These are phyloP conservation scores for Geotrichum klebahnii DNA, from an alignment of 1,139 yeast species.

Conservation along the genomic window DNA sequence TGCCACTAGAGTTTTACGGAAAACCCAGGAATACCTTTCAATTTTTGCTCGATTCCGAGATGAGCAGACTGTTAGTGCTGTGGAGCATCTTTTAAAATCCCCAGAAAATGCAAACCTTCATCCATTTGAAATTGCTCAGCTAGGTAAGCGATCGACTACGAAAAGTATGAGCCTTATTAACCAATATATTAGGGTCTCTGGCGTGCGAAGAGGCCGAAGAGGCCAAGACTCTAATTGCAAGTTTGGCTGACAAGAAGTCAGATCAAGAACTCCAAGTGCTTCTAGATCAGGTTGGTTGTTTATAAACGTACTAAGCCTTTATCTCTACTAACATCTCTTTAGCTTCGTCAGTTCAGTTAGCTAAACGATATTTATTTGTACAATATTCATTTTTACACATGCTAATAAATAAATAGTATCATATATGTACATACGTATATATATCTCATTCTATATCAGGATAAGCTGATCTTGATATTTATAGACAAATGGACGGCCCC, in stretches of 20 bases:
- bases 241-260: slow-evolving; percentile 71
- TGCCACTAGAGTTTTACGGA: slow-evolving; percentile 62
- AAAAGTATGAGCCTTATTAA: background rate
- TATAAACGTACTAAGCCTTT: background rate
- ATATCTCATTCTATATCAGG: slow-evolving; percentile 4
- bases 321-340: slow-evolving; percentile 5
- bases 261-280: slow-evolving; percentile 85
- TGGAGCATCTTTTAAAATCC: slow-evolving; percentile 75
- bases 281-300: slow-evolving; percentile 63
- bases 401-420: slow-evolving; percentile 4
- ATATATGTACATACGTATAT: slow-evolving; percentile 16
- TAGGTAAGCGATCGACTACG: slow-evolving; percentile 37
- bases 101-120: slow-evolving; percentile 67
- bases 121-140: slow-evolving; percentile 93
- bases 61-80: slow-evolving; percentile 89
- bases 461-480: slow-evolving; percentile 27
- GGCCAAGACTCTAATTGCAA: slow-evolving; percentile 90
- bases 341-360: slow-evolving; percentile 35
- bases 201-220: slow-evolving; percentile 97
- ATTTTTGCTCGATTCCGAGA: slow-evolving; percentile 87
- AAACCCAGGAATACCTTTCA: slow-evolving; percentile 82
- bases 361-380: slow-evolving; percentile 8
- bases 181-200: slow-evolving; percentile 55
- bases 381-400: slow-evolving; percentile 1
- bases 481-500: slow-evolving; percentile 37